Evolutionary conservation across 1,284 basidiomycete genomes (phyloP).

Genomic region (Heliocybe sulcata): DNA sequence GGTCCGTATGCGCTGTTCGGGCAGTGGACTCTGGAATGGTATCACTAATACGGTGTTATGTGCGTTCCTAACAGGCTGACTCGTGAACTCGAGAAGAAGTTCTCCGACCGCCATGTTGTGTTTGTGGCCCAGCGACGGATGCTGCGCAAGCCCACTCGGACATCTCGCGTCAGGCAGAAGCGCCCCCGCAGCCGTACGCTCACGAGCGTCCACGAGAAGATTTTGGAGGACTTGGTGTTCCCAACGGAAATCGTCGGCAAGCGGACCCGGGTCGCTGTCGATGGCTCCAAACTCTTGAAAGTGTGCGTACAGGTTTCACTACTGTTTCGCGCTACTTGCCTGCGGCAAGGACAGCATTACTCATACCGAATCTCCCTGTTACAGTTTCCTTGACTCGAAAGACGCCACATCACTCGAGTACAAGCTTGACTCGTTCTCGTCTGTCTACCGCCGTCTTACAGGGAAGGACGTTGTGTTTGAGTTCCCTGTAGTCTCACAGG

Average conservation of each 20-base stretch:
- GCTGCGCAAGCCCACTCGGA: slow-evolving; percentile 95
- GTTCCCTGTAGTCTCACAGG: slow-evolving; percentile 70
- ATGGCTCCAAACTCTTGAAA: slow-evolving; percentile 90
- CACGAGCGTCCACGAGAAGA: slow-evolving; percentile 96
- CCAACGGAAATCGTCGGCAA: slow-evolving; percentile 99
- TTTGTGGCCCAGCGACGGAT: slow-evolving; percentile 99
- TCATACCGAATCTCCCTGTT: background rate
- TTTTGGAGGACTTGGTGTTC: slow-evolving; percentile 98
- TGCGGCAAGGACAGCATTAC: background rate
- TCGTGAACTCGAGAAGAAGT: slow-evolving; percentile 99
- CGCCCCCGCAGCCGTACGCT: slow-evolving; percentile 95
- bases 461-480: slow-evolving; percentile 93
- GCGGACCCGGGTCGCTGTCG: slow-evolving; percentile 86
- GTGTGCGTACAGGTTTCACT: slow-evolving; percentile 58
- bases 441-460: slow-evolving; percentile 90
- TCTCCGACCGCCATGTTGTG: slow-evolving; percentile 97
- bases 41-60: slow-evolving; percentile 1
- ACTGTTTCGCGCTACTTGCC: background rate
- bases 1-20: slow-evolving; percentile 38
- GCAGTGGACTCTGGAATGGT: background rate
- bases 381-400: slow-evolving; percentile 95
- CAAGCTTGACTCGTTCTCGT: slow-evolving; percentile 97
- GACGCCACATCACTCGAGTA: slow-evolving; percentile 99
- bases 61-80: slow-evolving; percentile 64
- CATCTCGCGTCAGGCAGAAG: slow-evolving; percentile 91